A percentile compares a stretch with the other conserved stretches of the same genome.
Evolutionary conservation across 2,329 filamentous ascomycete species (phyloP).

Genomic region (Cladosporium sp.): DNA sequence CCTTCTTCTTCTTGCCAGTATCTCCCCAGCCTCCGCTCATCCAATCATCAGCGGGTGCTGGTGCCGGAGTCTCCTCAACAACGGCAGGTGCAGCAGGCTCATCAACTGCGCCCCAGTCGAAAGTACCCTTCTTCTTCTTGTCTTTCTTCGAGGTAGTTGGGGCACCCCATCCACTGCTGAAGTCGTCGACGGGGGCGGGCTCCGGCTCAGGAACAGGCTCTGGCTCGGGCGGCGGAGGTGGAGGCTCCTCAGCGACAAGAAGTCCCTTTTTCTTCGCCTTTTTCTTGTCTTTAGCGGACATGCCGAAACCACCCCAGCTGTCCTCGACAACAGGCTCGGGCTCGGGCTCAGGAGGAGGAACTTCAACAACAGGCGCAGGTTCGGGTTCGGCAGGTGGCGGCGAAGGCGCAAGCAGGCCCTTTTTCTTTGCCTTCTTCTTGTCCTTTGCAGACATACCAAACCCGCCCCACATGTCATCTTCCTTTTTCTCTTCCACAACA

Average conservation of each 20-base stretch:
- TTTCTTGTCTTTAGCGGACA: constrained; percentile 47
- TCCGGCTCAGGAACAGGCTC: constrained; percentile 27
- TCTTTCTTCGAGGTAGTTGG: constrained; percentile 56
- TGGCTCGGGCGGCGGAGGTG: constrained; percentile 28
- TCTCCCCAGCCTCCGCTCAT: constrained; percentile 29
- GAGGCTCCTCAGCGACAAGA: constrained; percentile 20
- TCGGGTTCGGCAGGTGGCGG: constrained; percentile 19
- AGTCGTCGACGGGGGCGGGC: constrained; percentile 42
- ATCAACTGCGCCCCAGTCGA: constrained; percentile 35
- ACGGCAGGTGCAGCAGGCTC: constrained; percentile 25
- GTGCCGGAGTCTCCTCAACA: constrained; percentile 20
- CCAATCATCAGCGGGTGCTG: constrained; percentile 29
- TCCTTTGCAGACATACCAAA: constrained; percentile 36
- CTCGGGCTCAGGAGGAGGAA: constrained; percentile 26
- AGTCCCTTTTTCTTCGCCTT: constrained; percentile 39
- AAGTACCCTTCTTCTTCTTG: constrained; percentile 42
- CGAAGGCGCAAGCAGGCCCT: constrained; percentile 42
- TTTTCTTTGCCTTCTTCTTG: constrained; percentile 40
- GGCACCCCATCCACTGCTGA: constrained; percentile 52
- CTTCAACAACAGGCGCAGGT: constrained; percentile 28
- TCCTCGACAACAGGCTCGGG: constrained; percentile 41
- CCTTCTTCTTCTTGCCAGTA: constrained; percentile 32
- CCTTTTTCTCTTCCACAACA: constrained; percentile 36
- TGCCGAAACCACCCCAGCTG: constrained; percentile 33
- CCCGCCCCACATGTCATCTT: constrained; percentile 36